Conservation (phyloP, 306 rosid species). For the Acacia acuminata region DNA sequence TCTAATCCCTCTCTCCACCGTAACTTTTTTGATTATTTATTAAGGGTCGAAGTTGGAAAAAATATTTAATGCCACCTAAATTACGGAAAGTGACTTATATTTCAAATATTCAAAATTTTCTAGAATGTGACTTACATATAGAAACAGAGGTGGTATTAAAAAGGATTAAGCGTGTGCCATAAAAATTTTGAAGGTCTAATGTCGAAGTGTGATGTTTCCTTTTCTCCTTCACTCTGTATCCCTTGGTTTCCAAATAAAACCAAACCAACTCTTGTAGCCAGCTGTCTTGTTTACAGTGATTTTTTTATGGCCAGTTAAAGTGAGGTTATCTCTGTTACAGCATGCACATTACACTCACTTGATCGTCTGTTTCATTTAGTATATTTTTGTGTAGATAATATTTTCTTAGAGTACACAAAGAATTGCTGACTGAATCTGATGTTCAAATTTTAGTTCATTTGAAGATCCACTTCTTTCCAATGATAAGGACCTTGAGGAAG, state of each 20-base stretch:
- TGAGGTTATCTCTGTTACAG: conserved; percentile 15
- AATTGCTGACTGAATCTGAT: conserved; percentile 30
- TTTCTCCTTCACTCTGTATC: neutral
- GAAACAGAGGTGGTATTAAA: neutral
- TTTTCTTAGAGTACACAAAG: conserved; percentile 25
- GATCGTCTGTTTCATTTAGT: neutral
- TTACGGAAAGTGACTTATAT: neutral
- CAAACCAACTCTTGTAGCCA: neutral
- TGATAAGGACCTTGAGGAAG: conserved; percentile 72
- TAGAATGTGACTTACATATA: neutral
- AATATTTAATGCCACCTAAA: neutral
- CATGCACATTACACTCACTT: conserved; percentile 11
- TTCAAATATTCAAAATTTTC: neutral
- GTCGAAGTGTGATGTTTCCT: neutral
- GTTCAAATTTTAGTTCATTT: conserved; percentile 54
- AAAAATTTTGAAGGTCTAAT: neutral
- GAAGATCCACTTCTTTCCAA: conserved; percentile 77
- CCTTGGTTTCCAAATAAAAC: neutral
- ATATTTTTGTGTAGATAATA: conserved; percentile 1
- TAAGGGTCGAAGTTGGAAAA: neutral
- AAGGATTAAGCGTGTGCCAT: neutral
- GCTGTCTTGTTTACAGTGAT: conserved; percentile 8
- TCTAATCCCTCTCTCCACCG: neutral
- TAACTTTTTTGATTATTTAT: neutral
- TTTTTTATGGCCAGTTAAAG: conserved; percentile 10